Percentiles rank a stretch among this genome's conserved stretches.
phyloP scores from a whole-genome alignment of 352 stramenopile genomes.

The Globisporangium irregulare region DNA sequence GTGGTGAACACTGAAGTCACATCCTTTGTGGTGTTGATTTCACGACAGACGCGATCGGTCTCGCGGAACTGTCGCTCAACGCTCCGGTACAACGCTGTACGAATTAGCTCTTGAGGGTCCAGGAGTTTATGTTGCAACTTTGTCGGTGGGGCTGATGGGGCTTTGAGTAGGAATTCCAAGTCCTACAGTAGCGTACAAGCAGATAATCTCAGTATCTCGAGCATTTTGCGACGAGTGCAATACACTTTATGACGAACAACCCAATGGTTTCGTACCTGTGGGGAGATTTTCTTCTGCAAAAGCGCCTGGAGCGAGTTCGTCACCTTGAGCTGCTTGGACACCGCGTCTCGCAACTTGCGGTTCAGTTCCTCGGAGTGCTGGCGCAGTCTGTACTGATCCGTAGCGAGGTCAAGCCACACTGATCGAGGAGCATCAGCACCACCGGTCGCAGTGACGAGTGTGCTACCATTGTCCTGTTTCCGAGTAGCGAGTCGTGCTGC shows the following conservation, averaged over 20 bases:
- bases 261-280: no score
- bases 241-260: no score
- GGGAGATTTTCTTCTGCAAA: not conserved
- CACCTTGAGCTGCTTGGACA: constrained; percentile 40
- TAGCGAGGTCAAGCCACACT: constrained; percentile 42
- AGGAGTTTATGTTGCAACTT: not conserved
- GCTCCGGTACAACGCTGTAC: not conserved
- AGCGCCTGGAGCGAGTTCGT: constrained; percentile 28
- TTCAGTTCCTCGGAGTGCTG: constrained; percentile 41
- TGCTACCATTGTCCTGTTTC: not conserved
- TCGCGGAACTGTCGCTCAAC: not conserved
- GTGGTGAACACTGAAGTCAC: not conserved
- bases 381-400: constrained; percentile 36
- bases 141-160: not conserved
- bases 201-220: not conserved
- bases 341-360: constrained; percentile 32
- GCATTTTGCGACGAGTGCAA: no score
- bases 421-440: constrained; percentile 5
- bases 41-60: constrained; percentile 1
- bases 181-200: not conserved
- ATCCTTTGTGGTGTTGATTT: not conserved
- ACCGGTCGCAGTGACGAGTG: no score
- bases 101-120: not conserved
- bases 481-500: not conserved
- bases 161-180: not conserved